Base-by-base conservation (phyloP, 2,329 filamentous ascomycete species). In the Sclerotinia sclerotiorum region DNA sequence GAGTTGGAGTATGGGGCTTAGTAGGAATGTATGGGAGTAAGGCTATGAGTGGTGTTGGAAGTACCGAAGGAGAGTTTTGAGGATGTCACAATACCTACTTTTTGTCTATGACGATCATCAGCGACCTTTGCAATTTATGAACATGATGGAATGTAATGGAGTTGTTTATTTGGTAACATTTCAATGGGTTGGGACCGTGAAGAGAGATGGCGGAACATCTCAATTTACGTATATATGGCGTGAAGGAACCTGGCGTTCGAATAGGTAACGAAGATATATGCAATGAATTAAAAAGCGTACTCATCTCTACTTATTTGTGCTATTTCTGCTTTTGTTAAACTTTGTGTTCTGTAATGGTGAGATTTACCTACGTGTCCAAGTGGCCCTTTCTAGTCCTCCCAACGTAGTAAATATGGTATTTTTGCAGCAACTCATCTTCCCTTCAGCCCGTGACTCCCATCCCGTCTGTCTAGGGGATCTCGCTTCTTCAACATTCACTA, bases 1-100 rank as follows among this genome's bases (percentile, higher is more conserved):
- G 84, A 72, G 81, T 87, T 39, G 84, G 84, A 8, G 82, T 86
- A 69, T 85, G 85, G 84, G 84, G 84, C 21, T 79, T 86, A 56
- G 80, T 84, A 24, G 84, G 85, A 8, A 81, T 86, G 68, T 85
- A 85, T 84, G 82, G 83, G 46, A 72, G 73, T 21, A 72, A 70
- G 68, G 73, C 75, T 52, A 73, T 78, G 68, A 74, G 74, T 46
- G 76, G 71, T 65, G 73, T 70, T 52, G 75, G 72, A 5, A 74
- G 70, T n/a, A 55, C 39, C 62, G 74, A 72, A 44, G 75, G 76
- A 21, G 77, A 77, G 65, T 79, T 76, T 62, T 75, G 55, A 70
- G 48, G 8, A 35, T 48, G 35, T 56, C 48, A 54, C 52, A 15
- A 62, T 24, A 49, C n/a, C 58, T 44, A 63, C 29, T 44, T 39